phyloP scores from a whole-genome alignment of 352 stramenopile genomes.

The Phytopythium montanum region DNA sequence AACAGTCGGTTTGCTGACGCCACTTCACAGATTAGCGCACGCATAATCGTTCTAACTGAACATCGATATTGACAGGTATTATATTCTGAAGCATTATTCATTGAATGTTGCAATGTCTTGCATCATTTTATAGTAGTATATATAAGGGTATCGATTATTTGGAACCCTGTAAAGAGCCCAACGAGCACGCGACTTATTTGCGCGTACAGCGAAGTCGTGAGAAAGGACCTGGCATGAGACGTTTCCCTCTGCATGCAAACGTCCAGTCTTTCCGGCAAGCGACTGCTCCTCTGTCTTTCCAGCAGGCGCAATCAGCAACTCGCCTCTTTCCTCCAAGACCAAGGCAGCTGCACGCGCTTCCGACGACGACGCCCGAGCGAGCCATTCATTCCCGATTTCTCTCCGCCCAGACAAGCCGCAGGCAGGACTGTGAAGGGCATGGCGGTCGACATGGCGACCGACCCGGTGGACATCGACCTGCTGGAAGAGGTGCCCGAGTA shows the following conservation, averaged over 20 bases:
- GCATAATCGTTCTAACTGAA: too few species aligned
- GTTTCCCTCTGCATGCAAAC: neutral
- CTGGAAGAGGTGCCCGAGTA: conserved; percentile 16
- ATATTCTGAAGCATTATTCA: too few species aligned
- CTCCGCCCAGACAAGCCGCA: neutral
- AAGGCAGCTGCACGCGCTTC: too few species aligned
- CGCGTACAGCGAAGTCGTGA: conserved; percentile 2
- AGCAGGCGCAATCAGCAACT: neutral
- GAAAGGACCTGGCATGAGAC: conserved; percentile 1
- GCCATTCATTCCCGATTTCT: neutral
- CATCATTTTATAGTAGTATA: too few species aligned
- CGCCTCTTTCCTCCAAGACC: too few species aligned
- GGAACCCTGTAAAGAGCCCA: neutral
- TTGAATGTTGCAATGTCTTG: too few species aligned
- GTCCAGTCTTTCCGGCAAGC: neutral
- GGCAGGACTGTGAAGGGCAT: too few species aligned
- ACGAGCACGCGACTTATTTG: conserved; percentile 1
- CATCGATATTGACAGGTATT: too few species aligned
- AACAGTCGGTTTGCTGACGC: too few species aligned
- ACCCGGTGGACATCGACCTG: neutral
- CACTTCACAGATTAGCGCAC: too few species aligned
- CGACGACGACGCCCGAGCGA: too few species aligned
- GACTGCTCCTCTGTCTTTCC: neutral
- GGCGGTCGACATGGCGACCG: neutral
- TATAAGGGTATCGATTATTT: too few species aligned